phyloP scores from a whole-genome alignment of 768 basidiomycete genomes.

The Chalciporus piperatus region DNA sequence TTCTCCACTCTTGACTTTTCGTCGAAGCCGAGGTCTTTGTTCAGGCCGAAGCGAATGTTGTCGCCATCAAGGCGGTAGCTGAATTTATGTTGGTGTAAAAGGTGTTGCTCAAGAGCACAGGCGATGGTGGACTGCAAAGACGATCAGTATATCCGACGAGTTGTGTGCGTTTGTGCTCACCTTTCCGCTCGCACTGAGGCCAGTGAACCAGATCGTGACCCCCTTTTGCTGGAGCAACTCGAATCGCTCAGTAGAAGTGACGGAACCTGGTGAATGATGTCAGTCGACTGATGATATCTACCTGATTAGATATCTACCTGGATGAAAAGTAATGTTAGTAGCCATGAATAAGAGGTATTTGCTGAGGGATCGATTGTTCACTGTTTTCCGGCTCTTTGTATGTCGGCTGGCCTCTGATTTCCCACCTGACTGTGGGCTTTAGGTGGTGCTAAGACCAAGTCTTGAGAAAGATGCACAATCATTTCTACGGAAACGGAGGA shows the following conservation, averaged over 20 bases:
- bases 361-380: background rate
- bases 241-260: conserved; percentile 64
- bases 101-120: conserved; percentile 93
- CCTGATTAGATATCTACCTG: conserved; percentile 39
- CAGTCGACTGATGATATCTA: background rate
- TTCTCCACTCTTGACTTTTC: conserved; percentile 92
- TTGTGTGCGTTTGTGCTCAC: conserved; percentile 37
- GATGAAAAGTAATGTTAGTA: conserved; percentile 66
- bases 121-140: conserved; percentile 84
- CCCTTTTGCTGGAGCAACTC: conserved; percentile 75
- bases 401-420: background rate
- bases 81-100: conserved; percentile 82
- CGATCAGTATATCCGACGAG: background rate
- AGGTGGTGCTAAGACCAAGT: background rate
- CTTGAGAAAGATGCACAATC: conserved; percentile 11
- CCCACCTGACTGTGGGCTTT: background rate
- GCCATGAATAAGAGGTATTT: conserved; percentile 25
- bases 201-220: conserved; percentile 94
- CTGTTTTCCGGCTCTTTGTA: background rate
- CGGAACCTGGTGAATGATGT: conserved; percentile 54
- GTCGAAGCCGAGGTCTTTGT: conserved; percentile 94
- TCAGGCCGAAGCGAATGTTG: conserved; percentile 92
- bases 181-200: conserved; percentile 93
- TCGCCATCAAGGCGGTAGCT: conserved; percentile 95
- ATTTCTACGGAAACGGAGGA: background rate